phyloP scores from a whole-genome alignment of 768 basidiomycete species.

The Tulasnella sp. region DNA sequence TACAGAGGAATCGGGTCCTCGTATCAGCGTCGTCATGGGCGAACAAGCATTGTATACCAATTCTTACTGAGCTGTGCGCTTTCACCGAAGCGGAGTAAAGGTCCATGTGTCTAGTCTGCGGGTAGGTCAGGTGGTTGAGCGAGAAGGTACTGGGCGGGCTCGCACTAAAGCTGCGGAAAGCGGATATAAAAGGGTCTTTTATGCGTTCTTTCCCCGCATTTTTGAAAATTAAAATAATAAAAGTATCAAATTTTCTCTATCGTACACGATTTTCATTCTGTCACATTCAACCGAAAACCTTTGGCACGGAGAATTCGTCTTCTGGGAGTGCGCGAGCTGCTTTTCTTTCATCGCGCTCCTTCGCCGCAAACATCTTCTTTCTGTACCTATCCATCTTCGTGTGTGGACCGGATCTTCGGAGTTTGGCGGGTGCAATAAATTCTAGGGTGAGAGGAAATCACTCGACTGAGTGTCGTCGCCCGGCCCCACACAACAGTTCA shows the following conservation, averaged over 20 bases:
- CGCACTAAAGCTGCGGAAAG: neutral
- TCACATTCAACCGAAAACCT: conserved; percentile 73
- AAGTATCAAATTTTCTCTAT: neutral
- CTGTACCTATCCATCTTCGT: conserved; percentile 79
- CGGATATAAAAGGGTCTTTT: neutral
- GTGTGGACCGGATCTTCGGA: conserved; percentile 63
- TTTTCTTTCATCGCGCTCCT: conserved; percentile 59
- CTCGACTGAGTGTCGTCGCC: conserved; percentile 15
- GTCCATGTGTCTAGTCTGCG: neutral
- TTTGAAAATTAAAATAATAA: neutral
- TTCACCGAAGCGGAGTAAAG: neutral
- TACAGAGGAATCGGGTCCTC: neutral
- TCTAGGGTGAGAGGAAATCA: conserved; percentile 48
- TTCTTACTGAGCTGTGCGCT: neutral
- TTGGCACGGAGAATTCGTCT: conserved; percentile 75
- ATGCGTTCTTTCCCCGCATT: neutral
- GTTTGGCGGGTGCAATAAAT: conserved; percentile 83
- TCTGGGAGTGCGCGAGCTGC: conserved; percentile 62
- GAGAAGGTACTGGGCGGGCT: neutral
- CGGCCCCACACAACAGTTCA: conserved; percentile 14
- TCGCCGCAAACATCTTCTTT: conserved; percentile 71
- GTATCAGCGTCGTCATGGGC: neutral
- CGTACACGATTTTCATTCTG: neutral
- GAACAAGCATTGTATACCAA: neutral
- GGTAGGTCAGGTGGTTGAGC: neutral